These are phyloP conservation scores for Niebla homalea DNA, from an alignment of 495 filamentous ascomycete species.

Conservation along the genomic window DNA sequence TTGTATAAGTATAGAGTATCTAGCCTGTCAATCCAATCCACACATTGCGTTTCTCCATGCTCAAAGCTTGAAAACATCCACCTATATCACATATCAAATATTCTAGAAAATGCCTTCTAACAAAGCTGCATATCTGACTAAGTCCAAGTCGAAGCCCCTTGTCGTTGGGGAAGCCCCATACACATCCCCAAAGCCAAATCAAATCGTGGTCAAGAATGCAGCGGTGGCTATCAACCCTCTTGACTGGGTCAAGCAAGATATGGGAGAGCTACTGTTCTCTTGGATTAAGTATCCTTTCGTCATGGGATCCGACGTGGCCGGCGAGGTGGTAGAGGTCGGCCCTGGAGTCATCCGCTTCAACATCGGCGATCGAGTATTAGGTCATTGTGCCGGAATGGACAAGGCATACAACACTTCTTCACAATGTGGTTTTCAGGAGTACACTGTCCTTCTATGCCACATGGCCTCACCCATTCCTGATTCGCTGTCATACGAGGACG, in stretches of 20 bases:
- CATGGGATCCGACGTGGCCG: slow-evolving; percentile 32
- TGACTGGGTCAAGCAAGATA: slow-evolving; percentile 24
- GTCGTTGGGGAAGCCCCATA: slow-evolving; percentile 24
- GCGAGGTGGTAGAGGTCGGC: slow-evolving; percentile 28
- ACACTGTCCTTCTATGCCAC: slow-evolving; percentile 18
- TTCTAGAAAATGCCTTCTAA: too few relatives aligned
- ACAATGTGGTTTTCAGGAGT: slow-evolving; percentile 28
- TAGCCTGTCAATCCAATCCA: too few relatives aligned
- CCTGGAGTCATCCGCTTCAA: slow-evolving; percentile 22
- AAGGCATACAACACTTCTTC: neutral
- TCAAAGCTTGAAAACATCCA: too few relatives aligned
- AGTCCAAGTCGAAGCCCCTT: slow-evolving; percentile 13
- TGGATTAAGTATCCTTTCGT: slow-evolving; percentile 23
- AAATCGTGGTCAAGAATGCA: slow-evolving; percentile 28
- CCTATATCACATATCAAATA: too few relatives aligned
- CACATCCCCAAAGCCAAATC: slow-evolving; percentile 19
- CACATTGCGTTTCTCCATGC: too few relatives aligned
- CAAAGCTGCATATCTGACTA: too few relatives aligned
- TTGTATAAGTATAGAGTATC: too few relatives aligned
- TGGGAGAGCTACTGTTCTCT: too few relatives aligned
- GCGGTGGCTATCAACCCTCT: slow-evolving; percentile 35
- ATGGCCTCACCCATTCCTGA: slow-evolving; percentile 27
- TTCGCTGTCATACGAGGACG: slow-evolving; percentile 27
- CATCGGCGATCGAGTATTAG: slow-evolving; percentile 33
- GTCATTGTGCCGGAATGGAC: slow-evolving; percentile 12